Evolutionary conservation across 2,329 filamentous ascomycete genomes (phyloP).

Genomic region (Cercospora beticola): DNA sequence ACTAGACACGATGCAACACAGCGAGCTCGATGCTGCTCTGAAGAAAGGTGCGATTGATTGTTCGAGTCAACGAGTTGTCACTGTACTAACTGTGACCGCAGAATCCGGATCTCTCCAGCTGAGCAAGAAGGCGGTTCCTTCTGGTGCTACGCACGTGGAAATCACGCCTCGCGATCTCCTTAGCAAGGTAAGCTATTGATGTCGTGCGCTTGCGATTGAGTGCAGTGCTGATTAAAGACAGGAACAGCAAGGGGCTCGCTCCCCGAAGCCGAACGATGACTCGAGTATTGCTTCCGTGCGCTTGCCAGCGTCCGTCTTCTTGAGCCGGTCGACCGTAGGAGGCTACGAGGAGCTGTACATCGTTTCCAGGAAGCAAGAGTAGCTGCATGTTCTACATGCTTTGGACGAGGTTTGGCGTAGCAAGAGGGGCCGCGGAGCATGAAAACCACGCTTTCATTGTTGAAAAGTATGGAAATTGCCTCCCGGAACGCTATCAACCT

Average conservation of each 20-base stretch:
- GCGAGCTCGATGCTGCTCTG: conserved; percentile 20
- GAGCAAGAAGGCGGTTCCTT: not conserved
- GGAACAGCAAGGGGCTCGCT: not conserved
- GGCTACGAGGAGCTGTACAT: conserved; percentile 5
- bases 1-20: not conserved
- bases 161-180: not conserved
- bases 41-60: not conserved
- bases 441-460: not conserved
- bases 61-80: too few relatives aligned
- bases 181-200: not conserved
- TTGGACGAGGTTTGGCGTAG: not conserved
- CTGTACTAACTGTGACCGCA: not conserved
- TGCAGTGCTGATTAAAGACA: not conserved
- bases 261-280: conserved; percentile 1
- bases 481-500: not conserved
- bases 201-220: not conserved
- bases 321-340: not conserved
- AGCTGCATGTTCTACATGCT: not conserved
- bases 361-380: conserved; percentile 1
- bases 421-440: not conserved
- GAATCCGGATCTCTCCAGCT: not conserved
- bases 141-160: conserved; percentile 3
- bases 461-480: not conserved
- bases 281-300: conserved; percentile 6
- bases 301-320: not conserved